These are phyloP conservation scores for Brassica juncea DNA, from an alignment of 345 rosid species.

Conservation along the genomic window DNA sequence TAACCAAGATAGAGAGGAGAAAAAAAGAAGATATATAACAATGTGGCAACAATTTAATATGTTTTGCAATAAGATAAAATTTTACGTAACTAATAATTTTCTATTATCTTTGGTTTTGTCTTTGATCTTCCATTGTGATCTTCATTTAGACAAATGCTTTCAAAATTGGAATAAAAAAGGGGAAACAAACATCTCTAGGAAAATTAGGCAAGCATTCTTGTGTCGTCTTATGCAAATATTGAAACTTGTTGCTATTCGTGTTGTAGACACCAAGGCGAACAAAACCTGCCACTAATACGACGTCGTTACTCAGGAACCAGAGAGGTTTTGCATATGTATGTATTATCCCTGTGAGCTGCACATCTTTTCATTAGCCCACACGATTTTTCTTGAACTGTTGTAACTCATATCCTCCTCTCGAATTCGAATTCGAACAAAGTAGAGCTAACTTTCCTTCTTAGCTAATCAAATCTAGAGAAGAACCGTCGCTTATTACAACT, in stretches of 20 bases:
- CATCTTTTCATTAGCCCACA: neutral
- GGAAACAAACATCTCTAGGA: too few species aligned
- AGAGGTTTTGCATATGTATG: neutral
- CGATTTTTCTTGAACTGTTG: neutral
- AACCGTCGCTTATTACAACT: neutral
- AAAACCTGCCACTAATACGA: neutral
- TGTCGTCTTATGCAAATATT: neutral
- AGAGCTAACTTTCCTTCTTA: constrained; percentile 25
- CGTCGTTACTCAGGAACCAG: constrained; percentile 23
- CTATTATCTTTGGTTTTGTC: neutral
- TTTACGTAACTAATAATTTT: neutral
- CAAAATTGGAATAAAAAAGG: neutral
- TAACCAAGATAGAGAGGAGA: too few species aligned
- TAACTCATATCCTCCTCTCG: neutral
- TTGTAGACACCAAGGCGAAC: constrained; percentile 2
- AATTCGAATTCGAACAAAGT: neutral
- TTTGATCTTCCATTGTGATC: neutral
- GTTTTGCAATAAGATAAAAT: neutral
- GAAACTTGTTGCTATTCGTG: neutral
- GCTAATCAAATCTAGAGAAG: neutral
- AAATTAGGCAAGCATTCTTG: too few species aligned
- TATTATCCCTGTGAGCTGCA: neutral
- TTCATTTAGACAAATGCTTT: neutral
- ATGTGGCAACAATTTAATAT: too few species aligned
- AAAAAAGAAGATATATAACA: neutral